Base-by-base conservation (phyloP, 495 filamentous ascomycete genomes). In the Penicillium ucsense region DNA sequence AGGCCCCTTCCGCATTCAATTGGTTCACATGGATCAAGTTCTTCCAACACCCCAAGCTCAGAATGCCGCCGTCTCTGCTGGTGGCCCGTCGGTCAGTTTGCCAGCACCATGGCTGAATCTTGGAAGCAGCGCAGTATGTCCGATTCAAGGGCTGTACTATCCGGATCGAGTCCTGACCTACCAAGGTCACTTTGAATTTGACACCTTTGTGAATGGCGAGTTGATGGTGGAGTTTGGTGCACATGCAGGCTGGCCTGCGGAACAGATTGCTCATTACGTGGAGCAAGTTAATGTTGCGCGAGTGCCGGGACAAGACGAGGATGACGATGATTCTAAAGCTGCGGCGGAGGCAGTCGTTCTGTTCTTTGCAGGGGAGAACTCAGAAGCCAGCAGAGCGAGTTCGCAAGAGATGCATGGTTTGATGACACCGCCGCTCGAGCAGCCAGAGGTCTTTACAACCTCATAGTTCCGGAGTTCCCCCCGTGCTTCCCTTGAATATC, bases 151-250 rank as follows among this genome's bases (percentile, higher is more conserved):
- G 4, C 41, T 75, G 5, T 73, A 70, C 45, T 53, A 54, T 30
- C 62, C 59, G 0, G 62, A 58, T 0, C 49, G 64, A 30, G 52
- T 71, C 10, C 51, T 73, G 51, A 62, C 66, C 10, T 70, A 64
- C 35, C 69, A 72, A 43, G 65, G 66, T 0, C 69, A 73, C 56
- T 66, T 72, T 41, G 71, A 70, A 41, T 71, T 75, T 36, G 70
- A 74, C 48, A 42, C 48, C 4, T 68, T 63, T 34, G 53, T 60
- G 11, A 75, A 70, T 34, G 38, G 49, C 9, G 67, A 67, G 53
- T 56, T 62, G 44, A 53, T 53, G 9, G 11, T 44, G 6, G 65
- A 68, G 35, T 70, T 70, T 57, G 65, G 53, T 5, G 51, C 52
- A 41, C 47, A 65, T 33, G 29, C 6, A 28, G 55, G 53, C 7